Evolutionary conservation across 257 asterid genomes (phyloP).

Genomic region (Coffea eugenioides): DNA sequence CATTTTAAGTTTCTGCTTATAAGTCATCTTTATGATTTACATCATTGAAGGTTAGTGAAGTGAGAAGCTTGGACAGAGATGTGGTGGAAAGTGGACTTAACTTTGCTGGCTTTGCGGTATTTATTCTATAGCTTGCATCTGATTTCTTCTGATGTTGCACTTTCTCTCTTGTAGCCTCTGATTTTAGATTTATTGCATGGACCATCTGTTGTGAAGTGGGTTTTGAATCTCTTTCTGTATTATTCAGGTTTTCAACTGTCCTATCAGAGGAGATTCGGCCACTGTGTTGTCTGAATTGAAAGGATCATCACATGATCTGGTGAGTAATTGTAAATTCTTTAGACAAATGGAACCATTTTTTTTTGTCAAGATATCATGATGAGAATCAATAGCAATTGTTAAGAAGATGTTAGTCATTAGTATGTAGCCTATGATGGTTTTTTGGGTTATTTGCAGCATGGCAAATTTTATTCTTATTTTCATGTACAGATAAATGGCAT

Average conservation of each 20-base stretch:
- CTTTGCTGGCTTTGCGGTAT: conserved; percentile 98
- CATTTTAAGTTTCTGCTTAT: conserved; percentile 8
- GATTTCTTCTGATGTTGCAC: conserved; percentile 13
- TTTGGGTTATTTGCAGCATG: neutral
- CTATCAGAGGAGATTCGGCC: conserved; percentile 92
- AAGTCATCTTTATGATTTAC: conserved; percentile 16
- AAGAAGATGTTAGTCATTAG: neutral
- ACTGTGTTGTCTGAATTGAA: conserved; percentile 73
- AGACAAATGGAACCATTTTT: neutral
- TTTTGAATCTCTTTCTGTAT: conserved; percentile 18
- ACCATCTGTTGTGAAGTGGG: neutral
- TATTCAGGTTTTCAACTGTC: conserved; percentile 91
- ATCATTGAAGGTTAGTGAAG: conserved; percentile 88
- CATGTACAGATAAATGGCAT: neutral
- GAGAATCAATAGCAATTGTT: neutral
- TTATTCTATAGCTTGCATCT: conserved; percentile 17
- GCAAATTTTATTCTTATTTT: neutral
- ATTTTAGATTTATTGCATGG: neutral
- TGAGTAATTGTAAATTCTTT: conserved; percentile 31
- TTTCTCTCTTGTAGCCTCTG: neutral
- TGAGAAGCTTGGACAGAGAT: conserved; percentile 87
- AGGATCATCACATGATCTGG: conserved; percentile 93
- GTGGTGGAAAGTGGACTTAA: conserved; percentile 76
- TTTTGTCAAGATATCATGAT: neutral
- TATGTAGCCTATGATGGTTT: neutral